These are phyloP conservation scores for Apiospora arundinis DNA, from an alignment of 2,329 filamentous ascomycete genomes.

Conservation along the genomic window DNA sequence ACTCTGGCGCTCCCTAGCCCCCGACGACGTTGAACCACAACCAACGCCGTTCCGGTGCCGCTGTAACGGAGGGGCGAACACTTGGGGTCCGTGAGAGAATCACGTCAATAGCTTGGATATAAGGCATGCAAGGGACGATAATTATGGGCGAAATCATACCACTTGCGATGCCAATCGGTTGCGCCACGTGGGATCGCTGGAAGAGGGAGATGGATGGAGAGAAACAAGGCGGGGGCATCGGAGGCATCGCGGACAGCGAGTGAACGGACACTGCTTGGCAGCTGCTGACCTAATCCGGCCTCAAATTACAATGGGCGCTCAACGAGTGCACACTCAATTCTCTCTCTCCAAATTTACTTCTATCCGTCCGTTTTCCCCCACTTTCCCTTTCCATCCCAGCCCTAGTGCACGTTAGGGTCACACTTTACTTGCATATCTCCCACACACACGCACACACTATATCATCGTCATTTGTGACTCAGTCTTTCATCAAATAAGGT, in stretches of 20 bases:
- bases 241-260: neutral
- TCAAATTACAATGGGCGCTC: too few relatives aligned
- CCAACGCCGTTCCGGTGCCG: neutral
- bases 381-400: neutral
- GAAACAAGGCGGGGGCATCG: too few relatives aligned
- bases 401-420: neutral
- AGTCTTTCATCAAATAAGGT: neutral
- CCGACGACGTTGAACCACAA: neutral
- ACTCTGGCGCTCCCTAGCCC: neutral
- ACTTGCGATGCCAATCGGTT: neutral
- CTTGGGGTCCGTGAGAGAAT: neutral
- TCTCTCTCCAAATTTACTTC: too few relatives aligned
- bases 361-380: neutral
- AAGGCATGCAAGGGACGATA: neutral
- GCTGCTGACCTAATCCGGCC: too few relatives aligned
- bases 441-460: neutral
- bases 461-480: fast-evolving
- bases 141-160: too few relatives aligned
- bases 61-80: neutral
- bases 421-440: neutral
- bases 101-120: neutral
- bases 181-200: neutral
- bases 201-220: neutral
- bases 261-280: neutral
- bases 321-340: too few relatives aligned